phyloP scores from a whole-genome alignment of 257 asterid species.

The Ehretia macrophylla region DNA sequence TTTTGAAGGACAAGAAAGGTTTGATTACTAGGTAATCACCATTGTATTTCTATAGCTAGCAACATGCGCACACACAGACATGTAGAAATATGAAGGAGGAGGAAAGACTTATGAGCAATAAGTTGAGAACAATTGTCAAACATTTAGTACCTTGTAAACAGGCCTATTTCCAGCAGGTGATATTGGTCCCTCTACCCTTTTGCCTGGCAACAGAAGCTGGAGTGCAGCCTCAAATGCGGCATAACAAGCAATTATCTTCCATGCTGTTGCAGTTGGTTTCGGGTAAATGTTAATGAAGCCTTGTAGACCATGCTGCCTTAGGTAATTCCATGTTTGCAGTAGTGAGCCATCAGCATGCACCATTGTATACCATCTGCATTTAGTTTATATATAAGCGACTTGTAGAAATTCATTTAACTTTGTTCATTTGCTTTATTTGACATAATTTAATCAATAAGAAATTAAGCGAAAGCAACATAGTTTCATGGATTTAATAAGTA shows the following conservation, averaged over 20 bases:
- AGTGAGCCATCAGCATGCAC: conserved; percentile 94
- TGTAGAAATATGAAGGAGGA: neutral
- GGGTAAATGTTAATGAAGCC: conserved; percentile 80
- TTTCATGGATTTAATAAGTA: no score
- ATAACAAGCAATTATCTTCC: conserved; percentile 71
- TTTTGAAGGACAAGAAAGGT: no score
- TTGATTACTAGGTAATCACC: no score
- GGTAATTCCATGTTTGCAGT: conserved; percentile 56
- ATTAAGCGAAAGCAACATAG: no score
- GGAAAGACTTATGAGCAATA: neutral
- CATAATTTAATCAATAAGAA: no score
- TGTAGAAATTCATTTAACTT: no score
- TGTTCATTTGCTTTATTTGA: neutral
- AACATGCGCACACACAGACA: no score
- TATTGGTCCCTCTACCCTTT: conserved; percentile 78
- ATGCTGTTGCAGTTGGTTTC: conserved; percentile 67
- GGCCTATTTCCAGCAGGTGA: conserved; percentile 90
- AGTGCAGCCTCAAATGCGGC: conserved; percentile 86
- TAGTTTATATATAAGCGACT: neutral
- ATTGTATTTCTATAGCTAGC: no score
- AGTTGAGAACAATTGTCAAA: neutral
- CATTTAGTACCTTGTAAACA: conserved; percentile 64
- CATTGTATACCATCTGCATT: conserved; percentile 92
- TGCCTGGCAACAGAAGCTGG: conserved; percentile 88
- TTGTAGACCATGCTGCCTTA: conserved; percentile 61